These are phyloP conservation scores for Phlyctochytrium arcticum DNA, from an alignment of 192 early-diverging fungal genomes.

Conservation along the genomic window DNA sequence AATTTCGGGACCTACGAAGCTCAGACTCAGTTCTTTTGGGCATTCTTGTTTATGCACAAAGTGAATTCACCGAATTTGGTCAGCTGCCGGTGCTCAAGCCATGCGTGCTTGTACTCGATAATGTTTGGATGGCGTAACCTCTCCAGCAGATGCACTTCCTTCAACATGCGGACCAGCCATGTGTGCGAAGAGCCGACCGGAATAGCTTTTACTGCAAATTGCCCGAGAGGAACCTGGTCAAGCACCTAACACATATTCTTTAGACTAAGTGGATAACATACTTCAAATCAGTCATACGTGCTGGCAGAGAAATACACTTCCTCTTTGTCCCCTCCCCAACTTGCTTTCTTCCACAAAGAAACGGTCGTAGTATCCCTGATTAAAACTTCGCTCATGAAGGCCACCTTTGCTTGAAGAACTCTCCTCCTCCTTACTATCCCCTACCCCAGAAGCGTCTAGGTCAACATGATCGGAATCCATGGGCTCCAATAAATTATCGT, in stretches of 20 bases:
- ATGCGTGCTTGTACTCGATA: constrained; percentile 93
- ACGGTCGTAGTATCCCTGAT: constrained; percentile 92
- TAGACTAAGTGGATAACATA: background rate
- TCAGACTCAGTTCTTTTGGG: too few relatives aligned
- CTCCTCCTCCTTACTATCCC: background rate
- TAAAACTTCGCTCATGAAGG: constrained; percentile 49
- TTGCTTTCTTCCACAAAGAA: constrained; percentile 89
- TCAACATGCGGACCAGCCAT: constrained; percentile 90
- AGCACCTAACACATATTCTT: constrained; percentile 15
- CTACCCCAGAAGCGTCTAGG: background rate
- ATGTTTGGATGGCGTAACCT: constrained; percentile 87
- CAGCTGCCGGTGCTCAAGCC: constrained; percentile 81
- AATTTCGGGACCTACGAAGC: constrained; percentile 70
- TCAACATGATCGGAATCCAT: background rate
- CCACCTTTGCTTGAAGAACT: background rate
- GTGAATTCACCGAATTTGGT: constrained; percentile 55
- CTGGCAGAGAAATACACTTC: constrained; percentile 86
- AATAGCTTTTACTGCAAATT: constrained; percentile 93
- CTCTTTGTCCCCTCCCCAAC: constrained; percentile 84
- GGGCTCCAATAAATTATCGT: too few relatives aligned
- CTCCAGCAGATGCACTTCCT: constrained; percentile 91
- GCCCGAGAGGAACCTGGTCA: constrained; percentile 42
- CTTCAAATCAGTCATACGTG: constrained; percentile 27
- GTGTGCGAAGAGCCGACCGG: constrained; percentile 85
- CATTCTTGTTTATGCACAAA: background rate